Evolutionary conservation across 2,329 filamentous ascomycete genomes (phyloP), one percentile per base, ranked within the genome.

Genomic region (Atkinsonella hypoxylon): DNA sequence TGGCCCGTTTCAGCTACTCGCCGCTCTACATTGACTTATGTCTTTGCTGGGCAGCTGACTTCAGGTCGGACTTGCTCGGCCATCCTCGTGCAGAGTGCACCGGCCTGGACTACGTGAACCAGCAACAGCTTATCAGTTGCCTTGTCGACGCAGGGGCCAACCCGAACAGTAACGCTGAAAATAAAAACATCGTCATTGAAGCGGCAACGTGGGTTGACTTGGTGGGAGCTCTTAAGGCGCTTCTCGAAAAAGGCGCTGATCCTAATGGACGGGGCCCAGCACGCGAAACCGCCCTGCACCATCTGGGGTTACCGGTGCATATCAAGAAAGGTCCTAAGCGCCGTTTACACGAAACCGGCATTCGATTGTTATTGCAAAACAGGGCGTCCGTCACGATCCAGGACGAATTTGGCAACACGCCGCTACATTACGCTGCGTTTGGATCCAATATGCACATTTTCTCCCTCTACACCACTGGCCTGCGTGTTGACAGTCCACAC

Each of bases 201-300:
- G 47, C 48, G 17, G 56, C 56, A 10, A 4, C 13, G 2, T 46
- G n/a, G 11, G 41, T 36, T 22, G 49, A 55, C 30, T 51, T 54
- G 3, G 46, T 53, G 4, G 57, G 57, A 8, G 59, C 51, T 4
- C 49, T 63, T 3, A 57, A 52, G 45, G 54, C 43, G 2, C 51
- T 62, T 1, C 56, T 64, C 17, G 59, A 59, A 41, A 58, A 55
- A 22, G 62, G 61, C 7, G 59, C 55, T n/a, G 51, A 61, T 30
- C 48, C 58, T 10, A 59, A 62, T 46, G 42, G 31, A 15, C 22
- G 26, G 11, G 42, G 54, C 26, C 17, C 8, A 1, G 17, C 34
- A 22, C 53, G 57, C n/a, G 50, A 49, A 45, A 54, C 58, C 18
- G 56, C 57, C 15, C 56, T 63, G 12, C 59, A 62, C 49, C 17